phyloP scores from a whole-genome alignment of 371 early-diverging fungal species.

The Dinochytrium kinnereticum region DNA sequence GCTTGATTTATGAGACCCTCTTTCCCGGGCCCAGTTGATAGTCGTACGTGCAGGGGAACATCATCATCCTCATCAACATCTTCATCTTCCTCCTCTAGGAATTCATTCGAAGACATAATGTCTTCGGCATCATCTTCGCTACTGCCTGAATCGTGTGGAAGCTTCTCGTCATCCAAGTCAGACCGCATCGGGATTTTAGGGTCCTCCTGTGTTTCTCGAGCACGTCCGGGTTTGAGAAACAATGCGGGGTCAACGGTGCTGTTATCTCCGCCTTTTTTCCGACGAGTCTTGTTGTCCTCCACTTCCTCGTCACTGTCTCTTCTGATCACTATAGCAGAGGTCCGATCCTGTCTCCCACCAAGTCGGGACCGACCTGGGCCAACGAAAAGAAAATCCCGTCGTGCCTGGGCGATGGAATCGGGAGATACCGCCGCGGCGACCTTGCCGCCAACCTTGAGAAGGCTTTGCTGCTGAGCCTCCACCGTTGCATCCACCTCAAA shows the following conservation, averaged over 20 bases:
- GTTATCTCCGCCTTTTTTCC: constrained; percentile 8
- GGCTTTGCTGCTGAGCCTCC: not conserved
- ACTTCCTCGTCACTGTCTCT: not conserved
- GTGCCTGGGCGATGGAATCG: not conserved
- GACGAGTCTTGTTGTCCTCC: not conserved
- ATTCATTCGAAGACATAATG: too few relatives aligned
- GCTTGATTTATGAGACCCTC: too few relatives aligned
- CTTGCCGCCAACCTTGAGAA: constrained; percentile 12
- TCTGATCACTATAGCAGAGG: not conserved
- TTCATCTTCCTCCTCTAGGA: not conserved
- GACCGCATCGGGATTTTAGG: not conserved
- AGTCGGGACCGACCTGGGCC: not conserved
- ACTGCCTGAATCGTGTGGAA: not conserved
- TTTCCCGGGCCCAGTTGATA: not conserved
- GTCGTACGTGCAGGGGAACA: not conserved
- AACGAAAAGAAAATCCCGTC: constrained; percentile 5
- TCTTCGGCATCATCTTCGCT: constrained; percentile 3
- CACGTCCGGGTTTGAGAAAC: not conserved
- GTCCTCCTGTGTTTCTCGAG: not conserved
- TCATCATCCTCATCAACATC: constrained; percentile 7
- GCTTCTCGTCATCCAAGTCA: not conserved
- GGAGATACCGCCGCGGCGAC: not conserved
- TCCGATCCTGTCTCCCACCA: not conserved
- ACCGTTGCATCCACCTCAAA: not conserved
- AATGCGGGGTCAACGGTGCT: not conserved